Conservation (phyloP, 2,329 filamentous ascomycete species). For the Rutstroemia sp. region DNA sequence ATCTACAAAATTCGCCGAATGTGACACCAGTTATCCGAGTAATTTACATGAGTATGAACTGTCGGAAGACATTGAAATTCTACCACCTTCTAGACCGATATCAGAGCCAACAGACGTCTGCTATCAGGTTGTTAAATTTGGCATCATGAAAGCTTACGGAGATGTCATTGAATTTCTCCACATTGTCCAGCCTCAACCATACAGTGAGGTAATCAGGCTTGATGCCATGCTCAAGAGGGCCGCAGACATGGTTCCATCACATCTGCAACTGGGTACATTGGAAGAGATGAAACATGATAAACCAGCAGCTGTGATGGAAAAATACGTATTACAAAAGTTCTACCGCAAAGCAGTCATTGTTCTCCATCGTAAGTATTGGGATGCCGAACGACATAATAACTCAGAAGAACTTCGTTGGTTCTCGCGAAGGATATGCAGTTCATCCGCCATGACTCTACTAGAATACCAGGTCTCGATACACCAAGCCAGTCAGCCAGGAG, state of each 20-base stretch:
- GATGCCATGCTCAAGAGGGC: slow-evolving; percentile 39
- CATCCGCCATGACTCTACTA: slow-evolving; percentile 41
- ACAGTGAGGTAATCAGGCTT: slow-evolving; percentile 42
- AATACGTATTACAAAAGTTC: slow-evolving; percentile 43
- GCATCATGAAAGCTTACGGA: slow-evolving; percentile 42
- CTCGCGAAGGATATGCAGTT: slow-evolving; percentile 43
- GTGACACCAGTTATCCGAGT: slow-evolving; percentile 52
- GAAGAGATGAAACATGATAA: slow-evolving; percentile 42
- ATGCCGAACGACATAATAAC: slow-evolving; percentile 32
- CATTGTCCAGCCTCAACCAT: slow-evolving; percentile 39
- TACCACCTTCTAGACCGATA: slow-evolving; percentile 49
- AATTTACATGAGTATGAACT: slow-evolving; percentile 62
- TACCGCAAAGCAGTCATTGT: slow-evolving; percentile 49
- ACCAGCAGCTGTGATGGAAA: slow-evolving; percentile 41
- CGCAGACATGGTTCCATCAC: slow-evolving; percentile 39
- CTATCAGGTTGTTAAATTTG: slow-evolving; percentile 45
- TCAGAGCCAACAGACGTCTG: slow-evolving; percentile 51
- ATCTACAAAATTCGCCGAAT: slow-evolving; percentile 56
- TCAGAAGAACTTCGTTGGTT: slow-evolving; percentile 38
- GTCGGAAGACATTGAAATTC: slow-evolving; percentile 42
- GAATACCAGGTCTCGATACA: slow-evolving; percentile 42
- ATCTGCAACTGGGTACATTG: slow-evolving; percentile 42
- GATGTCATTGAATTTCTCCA: slow-evolving; percentile 45
- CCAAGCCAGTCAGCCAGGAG: slow-evolving; percentile 44
- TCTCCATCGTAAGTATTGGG: slow-evolving; percentile 47